A percentile compares a stretch with the other conserved stretches of the same genome.
phyloP scores from a whole-genome alignment of 2,329 filamentous ascomycete species.

The Diaporthe vexans region DNA sequence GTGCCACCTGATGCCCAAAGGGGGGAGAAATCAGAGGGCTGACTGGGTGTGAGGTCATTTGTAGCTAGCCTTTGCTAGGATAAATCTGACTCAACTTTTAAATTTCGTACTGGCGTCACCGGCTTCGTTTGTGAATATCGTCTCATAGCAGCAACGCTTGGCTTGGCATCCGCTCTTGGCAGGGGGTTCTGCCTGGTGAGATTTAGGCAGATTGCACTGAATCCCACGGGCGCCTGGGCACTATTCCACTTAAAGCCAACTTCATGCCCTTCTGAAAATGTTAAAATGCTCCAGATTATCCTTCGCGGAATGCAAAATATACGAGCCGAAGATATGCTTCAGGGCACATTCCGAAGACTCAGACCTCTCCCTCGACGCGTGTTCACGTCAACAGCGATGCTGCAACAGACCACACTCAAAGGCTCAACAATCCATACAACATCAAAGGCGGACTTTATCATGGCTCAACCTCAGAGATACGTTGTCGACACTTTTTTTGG shows the following conservation, averaged over 20 bases:
- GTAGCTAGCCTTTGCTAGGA: neutral
- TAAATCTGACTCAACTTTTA: too few species aligned
- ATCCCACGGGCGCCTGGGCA: neutral
- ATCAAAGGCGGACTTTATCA: neutral
- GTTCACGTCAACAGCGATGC: too few species aligned
- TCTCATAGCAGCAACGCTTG: too few species aligned
- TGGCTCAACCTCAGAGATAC: neutral
- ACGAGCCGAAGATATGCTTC: too few species aligned
- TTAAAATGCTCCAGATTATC: neutral
- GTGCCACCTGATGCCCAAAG: neutral
- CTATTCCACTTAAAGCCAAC: neutral
- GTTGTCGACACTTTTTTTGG: neutral
- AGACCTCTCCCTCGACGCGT: too few species aligned
- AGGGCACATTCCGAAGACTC: too few species aligned
- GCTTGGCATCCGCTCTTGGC: too few species aligned
- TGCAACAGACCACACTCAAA: too few species aligned
- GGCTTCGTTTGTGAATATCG: too few species aligned
- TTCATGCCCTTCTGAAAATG: neutral
- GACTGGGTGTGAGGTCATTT: neutral
- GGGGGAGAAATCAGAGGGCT: neutral
- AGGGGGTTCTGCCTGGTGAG: conserved; percentile 1
- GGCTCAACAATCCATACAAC: too few species aligned
- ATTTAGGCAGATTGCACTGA: conserved; percentile 19
- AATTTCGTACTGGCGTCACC: too few species aligned
- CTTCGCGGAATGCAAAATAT: neutral